phyloP scores from a whole-genome alignment of 352 stramenopile species.

The Globisporangium parvum region DNA sequence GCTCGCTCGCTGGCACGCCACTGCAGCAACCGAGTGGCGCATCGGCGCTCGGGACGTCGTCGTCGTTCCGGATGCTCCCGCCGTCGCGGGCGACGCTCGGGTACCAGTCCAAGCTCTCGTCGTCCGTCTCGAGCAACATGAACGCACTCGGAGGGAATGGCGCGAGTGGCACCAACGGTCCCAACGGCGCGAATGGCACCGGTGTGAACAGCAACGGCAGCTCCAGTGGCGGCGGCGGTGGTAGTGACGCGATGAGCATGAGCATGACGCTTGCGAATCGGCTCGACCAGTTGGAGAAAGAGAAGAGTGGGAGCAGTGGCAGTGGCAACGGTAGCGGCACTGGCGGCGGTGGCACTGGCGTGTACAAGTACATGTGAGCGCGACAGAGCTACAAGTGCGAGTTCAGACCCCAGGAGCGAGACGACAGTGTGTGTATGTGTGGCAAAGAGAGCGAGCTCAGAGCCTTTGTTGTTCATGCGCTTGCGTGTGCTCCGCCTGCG shows the following conservation, averaged over 20 bases:
- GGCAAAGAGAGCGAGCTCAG: neutral
- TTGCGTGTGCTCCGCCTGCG: neutral
- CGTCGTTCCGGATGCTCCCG: constrained; percentile 14
- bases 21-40: constrained; percentile 4
- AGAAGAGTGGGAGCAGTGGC: constrained; percentile 24
- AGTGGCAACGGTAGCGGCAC: neutral
- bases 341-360: constrained; percentile 1
- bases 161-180: neutral
- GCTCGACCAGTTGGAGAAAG: constrained; percentile 70
- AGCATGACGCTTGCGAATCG: constrained; percentile 53
- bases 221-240: constrained; percentile 14
- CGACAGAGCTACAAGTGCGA: neutral
- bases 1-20: constrained; percentile 10
- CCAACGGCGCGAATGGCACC: neutral
- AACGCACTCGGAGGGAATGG: constrained; percentile 17
- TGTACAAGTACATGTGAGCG: constrained; percentile 20
- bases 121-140: constrained; percentile 27
- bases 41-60: neutral
- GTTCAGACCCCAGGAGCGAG: no score
- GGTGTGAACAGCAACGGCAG: constrained; percentile 12
- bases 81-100: constrained; percentile 19
- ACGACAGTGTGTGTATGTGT: no score
- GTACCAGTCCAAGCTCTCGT: constrained; percentile 16
- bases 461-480: neutral
- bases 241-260: constrained; percentile 8